Conservation (phyloP, 257 asterid species). For the Misopates orontium region DNA sequence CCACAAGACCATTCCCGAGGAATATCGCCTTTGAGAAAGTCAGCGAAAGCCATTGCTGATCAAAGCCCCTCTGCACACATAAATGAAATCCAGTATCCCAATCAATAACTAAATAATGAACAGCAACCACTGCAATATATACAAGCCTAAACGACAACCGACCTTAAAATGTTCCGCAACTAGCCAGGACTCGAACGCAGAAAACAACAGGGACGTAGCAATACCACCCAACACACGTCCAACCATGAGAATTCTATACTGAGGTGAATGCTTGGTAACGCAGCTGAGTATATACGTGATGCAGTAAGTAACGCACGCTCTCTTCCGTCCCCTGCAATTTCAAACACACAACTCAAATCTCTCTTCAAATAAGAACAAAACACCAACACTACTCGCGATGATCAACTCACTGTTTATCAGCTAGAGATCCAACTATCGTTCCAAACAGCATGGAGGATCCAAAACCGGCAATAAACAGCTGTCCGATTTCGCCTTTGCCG, state of each 20-base stretch:
- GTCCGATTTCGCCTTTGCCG: slow-evolving; percentile 65
- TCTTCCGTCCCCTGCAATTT: slow-evolving; percentile 81
- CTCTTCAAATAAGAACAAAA: neutral
- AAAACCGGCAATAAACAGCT: slow-evolving; percentile 66
- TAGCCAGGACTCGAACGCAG: slow-evolving; percentile 96
- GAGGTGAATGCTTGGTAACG: slow-evolving; percentile 93
- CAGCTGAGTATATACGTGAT: slow-evolving; percentile 91
- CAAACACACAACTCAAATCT: slow-evolving; percentile 18
- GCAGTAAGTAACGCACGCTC: slow-evolving; percentile 91
- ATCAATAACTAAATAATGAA: slow-evolving; percentile 8
- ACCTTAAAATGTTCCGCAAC: slow-evolving; percentile 99
- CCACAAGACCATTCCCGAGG: slow-evolving; percentile 96
- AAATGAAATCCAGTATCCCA: slow-evolving; percentile 12
- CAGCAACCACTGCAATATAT: neutral
- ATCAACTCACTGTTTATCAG: slow-evolving; percentile 58
- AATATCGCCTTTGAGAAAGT: slow-evolving; percentile 97
- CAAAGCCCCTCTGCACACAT: slow-evolving; percentile 80
- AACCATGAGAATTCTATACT: slow-evolving; percentile 78
- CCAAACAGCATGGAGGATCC: slow-evolving; percentile 75
- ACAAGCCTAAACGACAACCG: slow-evolving; percentile 13
- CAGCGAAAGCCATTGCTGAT: slow-evolving; percentile 90
- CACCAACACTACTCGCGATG: slow-evolving; percentile 14
- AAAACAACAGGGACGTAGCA: slow-evolving; percentile 91
- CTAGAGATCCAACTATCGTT: slow-evolving; percentile 66
- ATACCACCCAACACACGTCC: slow-evolving; percentile 96